phyloP scores from a whole-genome alignment of 2,329 filamentous ascomycete genomes.

The Davidsoniella eucalypti region DNA sequence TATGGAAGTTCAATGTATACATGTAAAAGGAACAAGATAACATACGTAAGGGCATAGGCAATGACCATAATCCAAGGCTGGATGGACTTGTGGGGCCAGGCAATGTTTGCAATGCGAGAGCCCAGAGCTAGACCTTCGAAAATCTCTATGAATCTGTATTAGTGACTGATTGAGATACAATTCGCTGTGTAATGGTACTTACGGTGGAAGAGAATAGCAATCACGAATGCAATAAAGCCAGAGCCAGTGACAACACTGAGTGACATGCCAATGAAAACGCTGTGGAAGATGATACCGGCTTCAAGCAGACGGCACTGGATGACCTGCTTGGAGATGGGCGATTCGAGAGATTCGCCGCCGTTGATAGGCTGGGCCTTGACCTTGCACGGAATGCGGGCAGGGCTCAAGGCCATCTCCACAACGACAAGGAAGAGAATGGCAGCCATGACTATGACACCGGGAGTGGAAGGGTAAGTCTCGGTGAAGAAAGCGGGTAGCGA shows the following conservation, averaged over 20 bases:
- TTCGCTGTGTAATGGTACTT: constrained; percentile 10
- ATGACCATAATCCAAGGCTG: constrained; percentile 41
- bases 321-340: no score
- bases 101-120: constrained; percentile 43
- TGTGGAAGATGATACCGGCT: constrained; percentile 55
- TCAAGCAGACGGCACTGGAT: constrained; percentile 59
- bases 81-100: constrained; percentile 23
- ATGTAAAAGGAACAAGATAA: constrained; percentile 15
- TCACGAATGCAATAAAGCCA: constrained; percentile 60
- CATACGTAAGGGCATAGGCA: constrained; percentile 37
- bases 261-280: constrained; percentile 72
- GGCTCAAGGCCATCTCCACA: constrained; percentile 51
- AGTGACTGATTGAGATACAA: neutral
- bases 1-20: neutral
- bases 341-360: neutral
- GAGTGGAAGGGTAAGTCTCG: constrained; percentile 56
- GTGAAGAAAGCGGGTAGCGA: constrained; percentile 64
- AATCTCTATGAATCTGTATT: constrained; percentile 21
- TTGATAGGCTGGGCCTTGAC: constrained; percentile 3
- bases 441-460: constrained; percentile 64
- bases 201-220: constrained; percentile 64
- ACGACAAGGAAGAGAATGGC: constrained; percentile 64
- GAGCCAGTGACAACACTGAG: constrained; percentile 62
- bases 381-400: constrained; percentile 19
- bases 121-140: constrained; percentile 45